A percentile compares a stretch with the other conserved stretches of the same genome.
phyloP scores from a whole-genome alignment of 805 yeast species.

The Wickerhamomyces chambardii region DNA sequence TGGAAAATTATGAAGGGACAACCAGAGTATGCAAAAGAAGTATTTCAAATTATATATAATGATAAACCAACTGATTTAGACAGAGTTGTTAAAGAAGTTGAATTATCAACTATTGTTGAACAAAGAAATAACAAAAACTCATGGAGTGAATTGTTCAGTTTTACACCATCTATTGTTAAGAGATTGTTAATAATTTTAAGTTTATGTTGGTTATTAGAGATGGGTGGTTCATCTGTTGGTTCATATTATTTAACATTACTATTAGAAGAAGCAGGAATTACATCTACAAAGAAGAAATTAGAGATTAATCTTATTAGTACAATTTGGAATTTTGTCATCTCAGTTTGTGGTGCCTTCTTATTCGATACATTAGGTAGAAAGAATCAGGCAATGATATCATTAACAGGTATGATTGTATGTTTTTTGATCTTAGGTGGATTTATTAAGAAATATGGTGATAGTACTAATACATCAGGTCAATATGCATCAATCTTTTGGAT shows the following conservation, averaged over 20 bases:
- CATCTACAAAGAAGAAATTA: constrained; percentile 26
- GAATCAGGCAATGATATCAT: constrained; percentile 2
- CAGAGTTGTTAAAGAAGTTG: constrained; percentile 1
- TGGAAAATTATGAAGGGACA: constrained; percentile 17
- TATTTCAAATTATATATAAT: constrained; percentile 1
- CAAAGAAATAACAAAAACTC: constrained; percentile 1
- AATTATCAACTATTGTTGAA: not conserved
- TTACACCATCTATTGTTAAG: constrained; percentile 5
- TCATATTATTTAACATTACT: constrained; percentile 6
- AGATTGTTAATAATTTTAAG: constrained; percentile 3
- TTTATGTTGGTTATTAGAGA: constrained; percentile 5
- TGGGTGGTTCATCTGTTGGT: constrained; percentile 9
- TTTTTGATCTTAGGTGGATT: constrained; percentile 7
- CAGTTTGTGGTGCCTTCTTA: constrained; percentile 2
- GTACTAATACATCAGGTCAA: constrained; percentile 4
- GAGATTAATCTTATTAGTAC: constrained; percentile 23
- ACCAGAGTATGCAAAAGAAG: constrained; percentile 6
- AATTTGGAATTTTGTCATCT: constrained; percentile 3
- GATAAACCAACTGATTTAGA: not conserved
- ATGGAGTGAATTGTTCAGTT: constrained; percentile 1
- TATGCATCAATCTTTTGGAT: constrained; percentile 9
- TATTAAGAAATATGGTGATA: constrained; percentile 2
- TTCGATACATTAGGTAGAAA: constrained; percentile 7
- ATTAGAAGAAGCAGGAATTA: constrained; percentile 26
- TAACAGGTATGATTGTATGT: constrained; percentile 6